Percentiles rank a stretch among this genome's conserved stretches.
phyloP scores from a whole-genome alignment of 106 monocot species.

The Dendrobium nobile region DNA sequence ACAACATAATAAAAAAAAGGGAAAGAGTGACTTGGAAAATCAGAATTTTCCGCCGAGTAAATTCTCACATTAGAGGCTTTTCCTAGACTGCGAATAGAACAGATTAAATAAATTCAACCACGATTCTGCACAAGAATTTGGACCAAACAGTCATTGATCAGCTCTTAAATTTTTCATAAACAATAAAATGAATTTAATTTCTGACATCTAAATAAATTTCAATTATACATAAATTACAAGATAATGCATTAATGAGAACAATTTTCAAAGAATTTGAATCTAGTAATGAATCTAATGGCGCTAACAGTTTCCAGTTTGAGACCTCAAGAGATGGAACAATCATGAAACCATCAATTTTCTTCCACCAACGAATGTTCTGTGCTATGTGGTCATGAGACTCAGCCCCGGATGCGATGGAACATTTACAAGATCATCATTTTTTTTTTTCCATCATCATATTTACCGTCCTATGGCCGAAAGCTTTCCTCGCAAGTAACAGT shows the following conservation, averaged over 20 bases:
- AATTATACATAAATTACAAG: constrained; percentile 52
- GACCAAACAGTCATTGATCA: background rate
- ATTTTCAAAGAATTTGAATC: constrained; percentile 32
- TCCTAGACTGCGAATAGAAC: no score
- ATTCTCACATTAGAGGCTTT: no score
- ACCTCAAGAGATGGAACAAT: constrained; percentile 19
- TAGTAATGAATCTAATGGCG: constrained; percentile 9
- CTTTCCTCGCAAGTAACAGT: constrained; percentile 5
- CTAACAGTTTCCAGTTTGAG: constrained; percentile 29
- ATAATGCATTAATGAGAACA: constrained; percentile 32
- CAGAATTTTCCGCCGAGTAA: no score
- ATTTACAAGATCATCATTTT: constrained; percentile 18
- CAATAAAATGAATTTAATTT: constrained; percentile 31
- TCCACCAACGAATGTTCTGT: constrained; percentile 1
- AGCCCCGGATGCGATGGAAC: constrained; percentile 16
- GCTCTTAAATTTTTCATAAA: background rate
- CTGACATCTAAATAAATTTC: constrained; percentile 33
- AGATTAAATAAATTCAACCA: background rate
- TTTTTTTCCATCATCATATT: constrained; percentile 1
- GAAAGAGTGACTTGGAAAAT: no score
- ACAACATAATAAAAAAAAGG: no score
- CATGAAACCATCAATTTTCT: constrained; percentile 17
- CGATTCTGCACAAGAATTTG: background rate
- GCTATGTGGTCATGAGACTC: constrained; percentile 5
- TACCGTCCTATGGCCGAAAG: background rate